Base-by-base conservation (phyloP, 495 filamentous ascomycete genomes). In the Echria macrotheca region DNA sequence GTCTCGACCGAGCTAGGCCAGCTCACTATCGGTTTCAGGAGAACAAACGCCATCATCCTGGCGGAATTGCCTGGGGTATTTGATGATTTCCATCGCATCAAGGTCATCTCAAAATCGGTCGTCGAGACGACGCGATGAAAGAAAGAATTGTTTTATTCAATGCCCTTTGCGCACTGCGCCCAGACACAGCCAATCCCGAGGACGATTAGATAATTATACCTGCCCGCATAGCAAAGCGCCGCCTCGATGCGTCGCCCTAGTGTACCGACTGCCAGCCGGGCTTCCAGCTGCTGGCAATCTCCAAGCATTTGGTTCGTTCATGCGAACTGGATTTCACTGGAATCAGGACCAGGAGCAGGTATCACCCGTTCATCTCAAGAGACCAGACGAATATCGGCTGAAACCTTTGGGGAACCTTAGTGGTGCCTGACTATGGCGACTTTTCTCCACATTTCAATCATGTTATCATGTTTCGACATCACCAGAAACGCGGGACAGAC, bases 351-450 rank as follows among this genome's bases (percentile, higher is more conserved):
- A n/a, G n/a, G n/a, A n/a, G n/a, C n/a, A n/a, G n/a, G n/a, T n/a
- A n/a, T n/a, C n/a, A 15, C 14, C 15, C 21, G 23, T 48, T 48
- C 46, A 48, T 48, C 46, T 48, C 35, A 22, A 31, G 33, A 48
- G n/a, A 21, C 35, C 36, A 39, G 28, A 40, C 46, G 24, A 39
- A 39, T 22, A 48, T 18, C 24, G 36, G 36, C 24, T 18, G 46
- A 40, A 38, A 39, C 46, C 24, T 48, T 48, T 31, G 25, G 8
- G 29, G 11, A 38, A 39, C 46, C 24, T 48, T 48, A 44, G 25
- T 14, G 29, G 11, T 8, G 5, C 26, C 14, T 19, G 25, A 15
- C n/a, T 19, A 31, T 44, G 5, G 24, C 10, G n/a, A 14, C 39
- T 18, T 41, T 4, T 10, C 38, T 21, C 21, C 19, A 21, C 38